Conservation (phyloP, 345 rosid genomes). For the Corchorus capsularis region DNA sequence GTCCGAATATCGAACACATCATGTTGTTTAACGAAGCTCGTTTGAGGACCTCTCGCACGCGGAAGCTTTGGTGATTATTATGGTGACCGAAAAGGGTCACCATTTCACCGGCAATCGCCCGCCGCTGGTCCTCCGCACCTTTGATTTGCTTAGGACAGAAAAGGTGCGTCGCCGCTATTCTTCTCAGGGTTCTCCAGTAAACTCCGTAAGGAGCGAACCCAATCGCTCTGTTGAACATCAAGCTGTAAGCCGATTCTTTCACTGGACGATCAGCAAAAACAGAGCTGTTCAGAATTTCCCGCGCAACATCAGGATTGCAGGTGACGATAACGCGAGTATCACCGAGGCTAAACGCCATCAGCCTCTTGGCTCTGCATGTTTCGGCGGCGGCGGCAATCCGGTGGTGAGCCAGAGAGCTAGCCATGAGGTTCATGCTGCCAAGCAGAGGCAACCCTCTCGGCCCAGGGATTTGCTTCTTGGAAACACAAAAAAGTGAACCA, state of each 20-base stretch:
- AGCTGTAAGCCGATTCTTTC: conserved; percentile 67
- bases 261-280: conserved; percentile 78
- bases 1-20: conserved; percentile 79
- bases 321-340: conserved; percentile 69
- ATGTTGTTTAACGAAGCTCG: conserved; percentile 71
- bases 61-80: conserved; percentile 29
- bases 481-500: not conserved
- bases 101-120: conserved; percentile 53
- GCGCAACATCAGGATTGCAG: conserved; percentile 64
- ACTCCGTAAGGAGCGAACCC: conserved; percentile 80
- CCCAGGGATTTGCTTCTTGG: conserved; percentile 56
- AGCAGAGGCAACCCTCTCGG: conserved; percentile 66
- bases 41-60: conserved; percentile 57
- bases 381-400: conserved; percentile 46
- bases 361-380: conserved; percentile 47
- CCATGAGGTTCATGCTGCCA: conserved; percentile 73
- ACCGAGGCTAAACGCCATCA: conserved; percentile 76
- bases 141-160: conserved; percentile 64
- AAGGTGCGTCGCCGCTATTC: conserved; percentile 63
- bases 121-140: conserved; percentile 47
- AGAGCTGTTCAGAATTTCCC: conserved; percentile 63
- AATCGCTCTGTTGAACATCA: conserved; percentile 77
- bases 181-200: conserved; percentile 73
- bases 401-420: conserved; percentile 57
- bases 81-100: conserved; percentile 27